Conservation (phyloP, 352 stramenopile genomes). For the Plasmopara halstedii region DNA sequence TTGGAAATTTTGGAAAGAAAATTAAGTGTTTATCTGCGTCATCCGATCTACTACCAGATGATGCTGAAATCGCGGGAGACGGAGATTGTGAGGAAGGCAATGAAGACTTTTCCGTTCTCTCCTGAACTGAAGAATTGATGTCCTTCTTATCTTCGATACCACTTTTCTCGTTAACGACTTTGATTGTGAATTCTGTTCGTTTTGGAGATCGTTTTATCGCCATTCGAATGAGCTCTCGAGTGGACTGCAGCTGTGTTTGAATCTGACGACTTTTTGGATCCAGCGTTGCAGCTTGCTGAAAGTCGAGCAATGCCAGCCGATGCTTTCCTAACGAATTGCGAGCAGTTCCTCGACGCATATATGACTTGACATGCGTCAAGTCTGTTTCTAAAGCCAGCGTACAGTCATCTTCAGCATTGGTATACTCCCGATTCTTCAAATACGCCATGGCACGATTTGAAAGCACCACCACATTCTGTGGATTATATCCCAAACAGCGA, state of each 20-base stretch:
- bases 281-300: conserved; percentile 45
- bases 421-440: conserved; percentile 82
- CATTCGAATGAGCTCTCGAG: conserved; percentile 52
- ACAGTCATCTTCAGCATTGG: conserved; percentile 87
- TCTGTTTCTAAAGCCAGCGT: conserved; percentile 76
- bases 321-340: conserved; percentile 84
- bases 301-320: conserved; percentile 74
- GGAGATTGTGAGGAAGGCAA: not conserved
- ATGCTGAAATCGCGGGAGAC: not conserved
- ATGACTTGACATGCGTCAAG: conserved; percentile 79
- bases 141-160: conserved; percentile 11
- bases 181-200: conserved; percentile 41
- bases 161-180: conserved; percentile 23
- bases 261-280: conserved; percentile 76
- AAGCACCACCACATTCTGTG: conserved; percentile 63
- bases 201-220: conserved; percentile 63
- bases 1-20: conserved; percentile 46
- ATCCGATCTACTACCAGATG: not conserved
- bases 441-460: conserved; percentile 89
- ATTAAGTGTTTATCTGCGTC: conserved; percentile 3
- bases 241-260: conserved; percentile 43
- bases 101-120: not conserved
- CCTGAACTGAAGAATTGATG: not conserved
- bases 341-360: conserved; percentile 71
- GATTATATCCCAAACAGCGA: conserved; percentile 63